Evolutionary conservation across 345 rosid species (phyloP).

Genomic region (Eutrema yunnanense): DNA sequence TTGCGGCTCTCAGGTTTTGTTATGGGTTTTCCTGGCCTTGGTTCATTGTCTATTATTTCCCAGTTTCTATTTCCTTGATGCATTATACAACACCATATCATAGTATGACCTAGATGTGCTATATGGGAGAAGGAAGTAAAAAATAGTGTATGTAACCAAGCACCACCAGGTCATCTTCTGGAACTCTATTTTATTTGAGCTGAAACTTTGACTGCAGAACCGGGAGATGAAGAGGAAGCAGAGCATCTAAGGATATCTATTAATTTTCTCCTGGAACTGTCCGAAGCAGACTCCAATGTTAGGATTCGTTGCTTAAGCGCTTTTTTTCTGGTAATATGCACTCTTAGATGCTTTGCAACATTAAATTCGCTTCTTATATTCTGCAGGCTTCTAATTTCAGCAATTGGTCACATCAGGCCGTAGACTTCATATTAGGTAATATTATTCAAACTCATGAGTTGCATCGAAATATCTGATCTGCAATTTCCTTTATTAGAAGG

Average conservation of each 20-base stretch:
- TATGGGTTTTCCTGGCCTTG: background rate
- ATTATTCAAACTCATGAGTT: background rate
- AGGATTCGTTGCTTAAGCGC: slow-evolving; percentile 20
- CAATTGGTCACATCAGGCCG: slow-evolving; percentile 94
- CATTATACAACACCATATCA: background rate
- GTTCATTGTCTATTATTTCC: background rate
- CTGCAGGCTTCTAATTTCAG: slow-evolving; percentile 59
- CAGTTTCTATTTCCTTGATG: background rate
- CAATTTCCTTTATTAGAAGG: background rate
- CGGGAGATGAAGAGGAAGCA: slow-evolving; percentile 44
- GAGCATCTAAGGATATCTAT: slow-evolving; percentile 69
- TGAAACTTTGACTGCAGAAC: slow-evolving; percentile 41
- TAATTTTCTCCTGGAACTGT: slow-evolving; percentile 76
- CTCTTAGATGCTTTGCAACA: background rate
- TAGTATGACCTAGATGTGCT: background rate
- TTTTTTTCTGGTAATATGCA: background rate
- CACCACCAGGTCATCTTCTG: background rate
- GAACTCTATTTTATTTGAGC: background rate
- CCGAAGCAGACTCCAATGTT: slow-evolving; percentile 44
- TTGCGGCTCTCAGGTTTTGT: slow-evolving; percentile 37
- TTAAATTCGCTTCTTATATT: background rate
- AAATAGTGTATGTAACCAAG: background rate
- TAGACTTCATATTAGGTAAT: slow-evolving; percentile 78
- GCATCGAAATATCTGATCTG: background rate
- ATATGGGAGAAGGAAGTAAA: slow-evolving; percentile 1